Percentiles rank a stretch among this genome's conserved stretches.
These are phyloP conservation scores for Magnolia kwangsiensis DNA, from an alignment of 164 flowering plant genomes.

Conservation along the genomic window DNA sequence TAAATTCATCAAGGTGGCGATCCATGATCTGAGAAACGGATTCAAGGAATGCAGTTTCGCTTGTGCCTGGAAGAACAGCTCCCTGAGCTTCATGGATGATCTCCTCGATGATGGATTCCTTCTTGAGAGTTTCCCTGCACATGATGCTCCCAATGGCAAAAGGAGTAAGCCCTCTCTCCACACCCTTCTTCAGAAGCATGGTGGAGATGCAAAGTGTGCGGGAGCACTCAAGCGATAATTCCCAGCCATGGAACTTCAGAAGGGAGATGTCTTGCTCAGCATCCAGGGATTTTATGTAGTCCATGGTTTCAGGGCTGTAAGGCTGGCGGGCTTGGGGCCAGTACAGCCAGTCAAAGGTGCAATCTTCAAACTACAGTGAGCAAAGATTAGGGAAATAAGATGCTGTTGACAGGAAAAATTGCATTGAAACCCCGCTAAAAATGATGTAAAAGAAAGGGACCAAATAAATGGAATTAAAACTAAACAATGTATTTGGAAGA, in stretches of 20 bases:
- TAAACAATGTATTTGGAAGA: too few species aligned
- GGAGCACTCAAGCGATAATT: constrained; percentile 44
- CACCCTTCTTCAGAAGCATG: constrained; percentile 83
- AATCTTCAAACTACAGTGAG: constrained; percentile 66
- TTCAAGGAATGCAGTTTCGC: constrained; percentile 59
- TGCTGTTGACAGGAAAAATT: too few species aligned
- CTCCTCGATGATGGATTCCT: constrained; percentile 65
- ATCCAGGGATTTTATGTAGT: constrained; percentile 65
- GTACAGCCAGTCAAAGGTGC: constrained; percentile 81
- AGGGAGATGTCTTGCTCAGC: constrained; percentile 67
- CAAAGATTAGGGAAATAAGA: neutral
- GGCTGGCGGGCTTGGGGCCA: constrained; percentile 80
- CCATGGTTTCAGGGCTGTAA: constrained; percentile 38
- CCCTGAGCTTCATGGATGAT: constrained; percentile 58
- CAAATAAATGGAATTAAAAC: neutral
- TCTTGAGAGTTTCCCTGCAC: constrained; percentile 61
- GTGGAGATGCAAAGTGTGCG: constrained; percentile 68
- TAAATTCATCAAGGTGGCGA: constrained; percentile 37
- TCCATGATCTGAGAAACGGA: constrained; percentile 57
- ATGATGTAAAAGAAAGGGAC: too few species aligned
- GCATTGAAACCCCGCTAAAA: too few species aligned
- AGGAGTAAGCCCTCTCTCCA: constrained; percentile 56
- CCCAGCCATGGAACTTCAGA: constrained; percentile 60
- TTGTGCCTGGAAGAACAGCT: constrained; percentile 44
- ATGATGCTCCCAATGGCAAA: constrained; percentile 66